Evolutionary conservation across 1,284 basidiomycete genomes (phyloP).

Genomic region (Porodaedalea pini): DNA sequence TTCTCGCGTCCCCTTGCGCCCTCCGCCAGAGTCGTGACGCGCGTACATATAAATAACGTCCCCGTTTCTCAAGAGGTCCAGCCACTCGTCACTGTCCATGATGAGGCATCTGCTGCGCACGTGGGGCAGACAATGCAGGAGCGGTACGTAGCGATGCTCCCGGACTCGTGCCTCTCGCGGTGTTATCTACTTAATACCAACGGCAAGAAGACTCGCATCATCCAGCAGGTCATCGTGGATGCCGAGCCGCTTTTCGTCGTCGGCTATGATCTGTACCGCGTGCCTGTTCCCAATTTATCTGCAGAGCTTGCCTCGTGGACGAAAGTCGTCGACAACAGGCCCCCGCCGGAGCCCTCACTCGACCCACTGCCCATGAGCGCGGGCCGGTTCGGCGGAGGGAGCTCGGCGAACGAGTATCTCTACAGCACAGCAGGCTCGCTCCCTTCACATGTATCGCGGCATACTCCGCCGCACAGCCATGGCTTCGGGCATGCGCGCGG

Average conservation of each 20-base stretch:
- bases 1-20: slow-evolving; percentile 49
- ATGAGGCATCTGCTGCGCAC: slow-evolving; percentile 23
- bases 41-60: slow-evolving; percentile 47
- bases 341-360: slow-evolving; percentile 26
- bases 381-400: slow-evolving; percentile 5
- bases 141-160: slow-evolving; percentile 47
- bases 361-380: slow-evolving; percentile 21
- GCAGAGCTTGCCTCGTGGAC: slow-evolving; percentile 56
- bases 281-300: slow-evolving; percentile 43
- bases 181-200: slow-evolving; percentile 57
- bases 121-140: slow-evolving; percentile 21
- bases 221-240: slow-evolving; percentile 66
- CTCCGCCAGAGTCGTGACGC: slow-evolving; percentile 57
- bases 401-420: slow-evolving; percentile 12
- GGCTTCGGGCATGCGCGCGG: slow-evolving; percentile 5
- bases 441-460: neutral
- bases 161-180: slow-evolving; percentile 55
- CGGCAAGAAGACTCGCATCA: slow-evolving; percentile 51
- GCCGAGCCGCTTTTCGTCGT: slow-evolving; percentile 56
- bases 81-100: slow-evolving; percentile 41
- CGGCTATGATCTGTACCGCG: slow-evolving; percentile 63
- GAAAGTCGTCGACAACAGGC: slow-evolving; percentile 35
- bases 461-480: slow-evolving; percentile 1
- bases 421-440: slow-evolving; percentile 15
- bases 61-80: slow-evolving; percentile 51